Conservation (phyloP, 805 yeast species). For the Limtongia smithiae region DNA sequence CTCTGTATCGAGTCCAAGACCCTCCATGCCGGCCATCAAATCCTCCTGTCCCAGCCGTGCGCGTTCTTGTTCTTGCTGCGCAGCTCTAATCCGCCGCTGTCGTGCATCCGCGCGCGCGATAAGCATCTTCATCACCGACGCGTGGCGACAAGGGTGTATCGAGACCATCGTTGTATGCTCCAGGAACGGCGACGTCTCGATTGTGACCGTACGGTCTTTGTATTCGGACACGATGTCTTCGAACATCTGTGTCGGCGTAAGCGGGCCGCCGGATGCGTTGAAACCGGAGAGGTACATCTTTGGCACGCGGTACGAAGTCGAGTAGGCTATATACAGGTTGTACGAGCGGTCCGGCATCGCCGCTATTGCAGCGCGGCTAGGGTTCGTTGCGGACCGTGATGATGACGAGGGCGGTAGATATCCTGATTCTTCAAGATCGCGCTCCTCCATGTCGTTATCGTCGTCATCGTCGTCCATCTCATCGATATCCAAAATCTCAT, state of each 20-base stretch:
- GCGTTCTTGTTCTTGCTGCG: constrained; percentile 2
- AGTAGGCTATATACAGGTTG: constrained; percentile 86
- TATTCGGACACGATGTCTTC: constrained; percentile 91
- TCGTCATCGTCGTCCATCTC: too few relatives aligned
- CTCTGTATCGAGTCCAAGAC: constrained; percentile 38
- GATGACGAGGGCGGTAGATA: constrained; percentile 9
- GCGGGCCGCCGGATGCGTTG: constrained; percentile 76
- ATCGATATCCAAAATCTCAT: constrained; percentile 21
- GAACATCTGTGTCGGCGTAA: constrained; percentile 86
- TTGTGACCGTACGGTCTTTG: constrained; percentile 92
- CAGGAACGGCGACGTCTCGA: constrained; percentile 80
- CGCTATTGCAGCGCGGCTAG: constrained; percentile 22
- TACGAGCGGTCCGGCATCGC: constrained; percentile 52
- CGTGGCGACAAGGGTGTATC: constrained; percentile 94
- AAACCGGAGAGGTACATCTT: constrained; percentile 89
- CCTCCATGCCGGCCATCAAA: constrained; percentile 18
- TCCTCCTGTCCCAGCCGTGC: constrained; percentile 15
- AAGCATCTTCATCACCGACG: constrained; percentile 86
- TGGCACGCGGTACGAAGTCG: constrained; percentile 94
- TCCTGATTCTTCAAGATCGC: constrained; percentile 25
- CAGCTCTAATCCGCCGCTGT: constrained; percentile 18
- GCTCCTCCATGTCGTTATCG: too few relatives aligned
- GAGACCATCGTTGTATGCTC: constrained; percentile 72
- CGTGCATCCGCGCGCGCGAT: constrained; percentile 62
- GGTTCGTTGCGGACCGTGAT: constrained; percentile 17